These are phyloP conservation scores for Haematococcus lacustris DNA, from an alignment of 139 green algal species.

Conservation along the genomic window DNA sequence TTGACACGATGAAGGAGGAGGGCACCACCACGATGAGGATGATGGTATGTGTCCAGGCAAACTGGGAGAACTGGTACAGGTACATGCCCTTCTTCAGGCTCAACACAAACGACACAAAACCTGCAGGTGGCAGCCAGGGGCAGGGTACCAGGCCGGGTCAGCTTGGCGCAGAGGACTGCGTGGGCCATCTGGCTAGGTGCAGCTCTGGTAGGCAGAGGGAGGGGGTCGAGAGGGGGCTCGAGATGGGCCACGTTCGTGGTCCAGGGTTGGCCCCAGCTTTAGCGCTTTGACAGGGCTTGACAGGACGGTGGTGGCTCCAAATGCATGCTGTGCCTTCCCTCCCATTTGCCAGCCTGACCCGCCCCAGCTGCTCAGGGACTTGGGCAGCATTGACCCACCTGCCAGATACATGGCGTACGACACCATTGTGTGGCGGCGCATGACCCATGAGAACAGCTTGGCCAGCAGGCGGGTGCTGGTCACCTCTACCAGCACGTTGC, in stretches of 20 bases:
- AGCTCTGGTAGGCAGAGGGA: no score
- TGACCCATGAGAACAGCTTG: constrained; percentile 42
- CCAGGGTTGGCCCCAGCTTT: no score
- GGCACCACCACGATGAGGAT: constrained; percentile 84
- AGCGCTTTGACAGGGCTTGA: no score
- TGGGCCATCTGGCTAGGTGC: no score
- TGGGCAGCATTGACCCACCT: constrained; percentile 39
- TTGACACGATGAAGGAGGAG: constrained; percentile 73
- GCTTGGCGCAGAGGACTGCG: no score
- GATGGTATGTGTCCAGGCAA: constrained; percentile 98
- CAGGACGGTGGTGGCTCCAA: no score
- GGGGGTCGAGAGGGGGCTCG: no score
- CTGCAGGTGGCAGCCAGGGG: constrained; percentile 34
- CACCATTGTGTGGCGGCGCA: constrained; percentile 72
- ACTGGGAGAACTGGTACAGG: constrained; percentile 95
- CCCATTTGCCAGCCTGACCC: no score
- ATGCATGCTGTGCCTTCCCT: no score
- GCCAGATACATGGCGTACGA: constrained; percentile 74
- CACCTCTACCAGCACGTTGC: constrained; percentile 74
- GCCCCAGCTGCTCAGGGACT: no score
- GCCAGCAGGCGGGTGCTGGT: constrained; percentile 20
- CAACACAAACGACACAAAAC: constrained; percentile 89
- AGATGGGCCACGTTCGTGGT: no score
- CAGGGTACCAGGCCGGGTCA: no score
- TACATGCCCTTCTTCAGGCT: constrained; percentile 81